Conservation (phyloP, 1,284 basidiomycete genomes). For the Chalciporus sp. region DNA sequence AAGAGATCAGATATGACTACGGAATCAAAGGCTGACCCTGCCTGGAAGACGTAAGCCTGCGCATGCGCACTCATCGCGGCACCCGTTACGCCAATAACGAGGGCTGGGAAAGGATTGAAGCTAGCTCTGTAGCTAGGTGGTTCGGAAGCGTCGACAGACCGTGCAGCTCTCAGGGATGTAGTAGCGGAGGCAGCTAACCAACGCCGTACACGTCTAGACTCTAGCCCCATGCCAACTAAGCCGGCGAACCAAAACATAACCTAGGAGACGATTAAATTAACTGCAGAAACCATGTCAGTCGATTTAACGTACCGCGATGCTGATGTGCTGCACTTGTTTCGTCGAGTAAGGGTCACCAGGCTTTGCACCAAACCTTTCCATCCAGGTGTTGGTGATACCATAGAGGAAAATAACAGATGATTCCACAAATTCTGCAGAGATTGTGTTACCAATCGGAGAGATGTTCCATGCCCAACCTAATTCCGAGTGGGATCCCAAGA, state of each 20-base stretch:
- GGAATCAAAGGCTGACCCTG: slow-evolving; percentile 20
- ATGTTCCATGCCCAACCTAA: slow-evolving; percentile 97
- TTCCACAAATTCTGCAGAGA: slow-evolving; percentile 88
- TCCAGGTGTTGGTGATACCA: slow-evolving; percentile 93
- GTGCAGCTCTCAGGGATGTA: slow-evolving; percentile 42
- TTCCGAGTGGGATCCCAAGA: slow-evolving; percentile 87
- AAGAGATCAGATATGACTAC: slow-evolving; percentile 4
- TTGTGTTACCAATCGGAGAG: slow-evolving; percentile 49
- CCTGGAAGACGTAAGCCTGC: slow-evolving; percentile 88
- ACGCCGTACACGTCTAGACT: slow-evolving; percentile 71
- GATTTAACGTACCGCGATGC: slow-evolving; percentile 76
- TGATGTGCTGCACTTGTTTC: slow-evolving; percentile 94
- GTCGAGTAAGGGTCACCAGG: slow-evolving; percentile 87
- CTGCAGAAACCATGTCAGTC: background rate
- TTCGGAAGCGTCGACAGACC: slow-evolving; percentile 47
- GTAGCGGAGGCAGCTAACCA: slow-evolving; percentile 68
- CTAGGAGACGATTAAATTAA: slow-evolving; percentile 26
- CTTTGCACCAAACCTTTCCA: slow-evolving; percentile 89
- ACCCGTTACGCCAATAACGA: slow-evolving; percentile 93
- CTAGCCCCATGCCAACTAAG: slow-evolving; percentile 86
- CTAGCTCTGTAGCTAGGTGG: slow-evolving; percentile 76
- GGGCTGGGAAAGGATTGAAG: slow-evolving; percentile 94
- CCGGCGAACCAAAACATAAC: slow-evolving; percentile 97
- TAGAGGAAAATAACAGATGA: slow-evolving; percentile 87
- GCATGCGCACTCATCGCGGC: slow-evolving; percentile 95